phyloP scores from a whole-genome alignment of 164 flowering plant species.

The Buxus sempervirens region DNA sequence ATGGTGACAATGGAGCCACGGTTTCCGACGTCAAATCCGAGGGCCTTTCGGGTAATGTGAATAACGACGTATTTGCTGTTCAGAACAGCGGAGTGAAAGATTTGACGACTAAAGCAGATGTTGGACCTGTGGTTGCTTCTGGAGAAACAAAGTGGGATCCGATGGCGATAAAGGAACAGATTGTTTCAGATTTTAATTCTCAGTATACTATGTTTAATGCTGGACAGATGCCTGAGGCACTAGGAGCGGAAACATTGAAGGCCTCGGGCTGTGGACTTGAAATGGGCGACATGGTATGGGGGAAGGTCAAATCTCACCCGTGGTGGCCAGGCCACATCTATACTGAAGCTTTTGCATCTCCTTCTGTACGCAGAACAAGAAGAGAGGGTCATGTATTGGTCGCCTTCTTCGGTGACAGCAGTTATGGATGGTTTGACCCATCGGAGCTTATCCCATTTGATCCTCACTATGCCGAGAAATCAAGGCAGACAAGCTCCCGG shows the following conservation, averaged over 20 bases:
- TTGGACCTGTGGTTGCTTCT: not conserved
- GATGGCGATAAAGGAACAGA: not conserved
- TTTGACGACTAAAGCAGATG: not conserved
- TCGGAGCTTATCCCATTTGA: conserved; percentile 83
- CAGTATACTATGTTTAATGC: conserved; percentile 8
- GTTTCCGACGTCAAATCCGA: conserved; percentile 1
- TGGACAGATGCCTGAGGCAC: conserved; percentile 9
- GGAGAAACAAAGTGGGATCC: not conserved
- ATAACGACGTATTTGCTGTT: conserved; percentile 4
- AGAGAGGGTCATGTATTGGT: conserved; percentile 79
- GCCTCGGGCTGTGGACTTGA: conserved; percentile 17
- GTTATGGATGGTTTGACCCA: conserved; percentile 97
- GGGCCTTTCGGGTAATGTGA: not conserved
- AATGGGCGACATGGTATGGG: conserved; percentile 74
- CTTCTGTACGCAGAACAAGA: conserved; percentile 56
- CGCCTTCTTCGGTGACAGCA: conserved; percentile 96
- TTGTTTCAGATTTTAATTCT: not conserved
- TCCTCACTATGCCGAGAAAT: conserved; percentile 63
- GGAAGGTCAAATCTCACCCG: conserved; percentile 96
- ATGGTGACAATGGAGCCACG: not conserved
- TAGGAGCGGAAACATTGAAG: conserved; percentile 9
- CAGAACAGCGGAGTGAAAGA: not conserved
- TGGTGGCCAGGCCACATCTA: conserved; percentile 99
- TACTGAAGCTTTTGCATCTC: conserved; percentile 70
- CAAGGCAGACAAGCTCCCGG: conserved; percentile 54